Percentiles rank a stretch among this genome's conserved stretches.
Conservation (phyloP, 140 eudicot species). For the Anethum foeniculum region DNA sequence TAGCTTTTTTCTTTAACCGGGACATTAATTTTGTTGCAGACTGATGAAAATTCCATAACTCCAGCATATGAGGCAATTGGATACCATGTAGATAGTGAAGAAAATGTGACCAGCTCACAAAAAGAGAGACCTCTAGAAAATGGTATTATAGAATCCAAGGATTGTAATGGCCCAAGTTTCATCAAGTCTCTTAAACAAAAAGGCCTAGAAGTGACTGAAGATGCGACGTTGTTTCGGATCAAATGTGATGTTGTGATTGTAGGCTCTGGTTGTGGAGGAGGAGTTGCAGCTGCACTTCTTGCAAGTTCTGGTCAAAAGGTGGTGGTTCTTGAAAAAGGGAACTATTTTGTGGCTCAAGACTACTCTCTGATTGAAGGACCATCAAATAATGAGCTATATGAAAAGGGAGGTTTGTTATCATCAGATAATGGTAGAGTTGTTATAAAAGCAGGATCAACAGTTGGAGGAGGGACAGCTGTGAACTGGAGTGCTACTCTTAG, state of each 20-base stretch:
- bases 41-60: slow-evolving; percentile 62
- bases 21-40: slow-evolving; percentile 29
- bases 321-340: slow-evolving; percentile 75
- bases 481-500: slow-evolving; percentile 80
- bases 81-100: slow-evolving; percentile 38
- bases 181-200: slow-evolving; percentile 37
- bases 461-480: slow-evolving; percentile 88
- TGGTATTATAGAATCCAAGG: slow-evolving; percentile 58
- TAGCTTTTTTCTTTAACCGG: not conserved
- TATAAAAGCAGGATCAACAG: slow-evolving; percentile 62
- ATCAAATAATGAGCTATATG: slow-evolving; percentile 51
- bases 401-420: slow-evolving; percentile 46
- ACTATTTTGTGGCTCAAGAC: slow-evolving; percentile 60
- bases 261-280: slow-evolving; percentile 97
- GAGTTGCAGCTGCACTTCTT: slow-evolving; percentile 82
- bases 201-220: slow-evolving; percentile 47
- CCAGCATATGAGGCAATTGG: slow-evolving; percentile 84
- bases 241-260: slow-evolving; percentile 81
- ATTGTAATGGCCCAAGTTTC: slow-evolving; percentile 36
- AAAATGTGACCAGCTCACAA: slow-evolving; percentile 12
- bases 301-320: slow-evolving; percentile 73
- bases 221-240: slow-evolving; percentile 27
- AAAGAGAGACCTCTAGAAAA: slow-evolving; percentile 64
- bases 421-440: slow-evolving; percentile 61
- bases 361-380: slow-evolving; percentile 81